A percentile compares a stretch with the other conserved stretches of the same genome.
Conservation (phyloP, 1,139 yeast species). For the Lodderomyces metapsilosis region DNA sequence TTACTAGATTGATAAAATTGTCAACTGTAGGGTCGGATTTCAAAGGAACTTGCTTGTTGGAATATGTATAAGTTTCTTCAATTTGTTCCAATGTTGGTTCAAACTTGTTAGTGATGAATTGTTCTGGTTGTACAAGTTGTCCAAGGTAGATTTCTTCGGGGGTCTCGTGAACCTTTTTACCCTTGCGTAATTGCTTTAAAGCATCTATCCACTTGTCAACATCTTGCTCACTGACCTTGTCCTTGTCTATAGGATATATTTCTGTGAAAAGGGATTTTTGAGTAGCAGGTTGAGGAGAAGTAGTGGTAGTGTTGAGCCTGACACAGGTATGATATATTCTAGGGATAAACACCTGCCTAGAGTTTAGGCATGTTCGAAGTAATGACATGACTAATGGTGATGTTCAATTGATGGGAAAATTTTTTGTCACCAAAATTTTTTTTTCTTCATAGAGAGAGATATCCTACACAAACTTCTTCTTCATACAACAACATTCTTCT, state of each 20-base stretch:
- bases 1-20: conserved; percentile 79
- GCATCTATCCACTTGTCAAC: conserved; percentile 69
- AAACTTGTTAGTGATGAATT: conserved; percentile 39
- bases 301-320: conserved; percentile 4
- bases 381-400: conserved; percentile 11
- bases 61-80: conserved; percentile 49
- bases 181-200: conserved; percentile 53
- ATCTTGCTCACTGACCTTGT: conserved; percentile 48
- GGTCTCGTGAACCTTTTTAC: conserved; percentile 30
- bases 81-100: conserved; percentile 63
- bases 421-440: conserved; percentile 7
- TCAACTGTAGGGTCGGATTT: conserved; percentile 69
- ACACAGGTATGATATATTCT: conserved; percentile 1
- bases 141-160: conserved; percentile 46
- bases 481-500: not conserved
- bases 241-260: conserved; percentile 40
- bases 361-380: conserved; percentile 13
- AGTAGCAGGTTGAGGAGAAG: not conserved
- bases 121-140: conserved; percentile 35
- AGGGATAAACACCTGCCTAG: conserved; percentile 7
- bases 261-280: conserved; percentile 14
- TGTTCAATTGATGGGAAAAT: conserved; percentile 5
- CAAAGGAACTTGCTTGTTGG: conserved; percentile 57
- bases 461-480: not conserved
- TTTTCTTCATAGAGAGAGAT: not conserved